Base-by-base conservation (phyloP, 2,329 filamentous ascomycete species). In the Neofusicoccum ribis region DNA sequence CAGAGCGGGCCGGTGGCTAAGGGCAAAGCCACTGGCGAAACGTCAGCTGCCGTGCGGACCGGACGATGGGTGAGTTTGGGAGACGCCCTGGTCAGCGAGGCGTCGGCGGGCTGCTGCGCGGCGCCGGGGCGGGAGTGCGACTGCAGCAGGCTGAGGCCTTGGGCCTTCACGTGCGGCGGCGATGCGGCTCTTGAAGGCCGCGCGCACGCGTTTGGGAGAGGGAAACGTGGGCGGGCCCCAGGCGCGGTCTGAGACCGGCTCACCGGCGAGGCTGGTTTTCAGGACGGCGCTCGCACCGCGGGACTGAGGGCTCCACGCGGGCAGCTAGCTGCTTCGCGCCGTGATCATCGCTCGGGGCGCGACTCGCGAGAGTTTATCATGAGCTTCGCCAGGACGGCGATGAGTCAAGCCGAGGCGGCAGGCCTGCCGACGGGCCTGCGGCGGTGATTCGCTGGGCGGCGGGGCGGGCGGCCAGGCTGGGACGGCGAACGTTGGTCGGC, bases 321-420 rank as follows among this genome's bases (percentile, higher is more conserved):
- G 20, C 20, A 23, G 20, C 20, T 3, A 23, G 20, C 20, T 23
- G 20, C 20, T 23, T 23, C 20, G 20, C 20, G 20, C 20, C 20
- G 20, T 23, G 20, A 23, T 23, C 20, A 23, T 23, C 20, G 20
- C 20, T 23, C 20, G 20, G 17, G 20, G 39, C 20, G 41, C 56
- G 56, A 60, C 15, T 60, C 56, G 56, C 56, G 39, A 60, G 43
- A 47, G 56, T 47, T 60, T 60, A 23, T 37, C 56, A 37, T 36
- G 56, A 47, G 56, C 54, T 36, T 20, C 31, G 47, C 46, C 46
- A 49, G 46, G 46, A 36, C 50, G 27, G 50, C 27, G 41, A 47
- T 60, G 56, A 60, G 41, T 60, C 56, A 60, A 60, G 56, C 41
- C 56, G 56, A 9, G 43, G 56, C 56, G 56, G 56, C 56, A 31